phyloP scores from a whole-genome alignment of 805 yeast species.

The Suhomyces pyralidae region DNA sequence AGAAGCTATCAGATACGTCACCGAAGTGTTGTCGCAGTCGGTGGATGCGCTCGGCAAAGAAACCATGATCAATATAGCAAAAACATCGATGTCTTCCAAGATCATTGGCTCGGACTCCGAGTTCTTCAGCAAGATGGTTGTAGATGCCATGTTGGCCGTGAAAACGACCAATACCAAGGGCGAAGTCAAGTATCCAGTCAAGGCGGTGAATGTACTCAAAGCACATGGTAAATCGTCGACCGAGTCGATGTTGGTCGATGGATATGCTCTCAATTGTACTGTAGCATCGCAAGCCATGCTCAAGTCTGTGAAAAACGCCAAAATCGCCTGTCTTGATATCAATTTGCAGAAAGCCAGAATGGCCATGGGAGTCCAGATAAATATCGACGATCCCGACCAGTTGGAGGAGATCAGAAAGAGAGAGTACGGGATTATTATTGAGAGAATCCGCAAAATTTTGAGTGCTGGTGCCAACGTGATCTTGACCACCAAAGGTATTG shows the following conservation, averaged over 20 bases:
- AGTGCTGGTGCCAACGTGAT: slow-evolving; percentile 91
- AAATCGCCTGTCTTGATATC: slow-evolving; percentile 85
- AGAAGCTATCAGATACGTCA: slow-evolving; percentile 85
- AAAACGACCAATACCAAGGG: slow-evolving; percentile 87
- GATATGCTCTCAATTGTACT: slow-evolving; percentile 95
- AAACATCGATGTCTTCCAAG: slow-evolving; percentile 95
- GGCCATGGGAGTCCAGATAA: slow-evolving; percentile 98
- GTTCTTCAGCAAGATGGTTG: slow-evolving; percentile 86
- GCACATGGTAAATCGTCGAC: slow-evolving; percentile 93
- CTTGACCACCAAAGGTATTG: slow-evolving; percentile 91
- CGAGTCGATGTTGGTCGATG: slow-evolving; percentile 84
- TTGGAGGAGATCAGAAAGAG: slow-evolving; percentile 88
- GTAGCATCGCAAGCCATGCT: slow-evolving; percentile 97
- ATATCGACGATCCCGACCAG: slow-evolving; percentile 96
- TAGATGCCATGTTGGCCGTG: slow-evolving; percentile 93
- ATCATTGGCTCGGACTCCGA: slow-evolving; percentile 93
- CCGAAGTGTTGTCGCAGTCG: slow-evolving; percentile 76
- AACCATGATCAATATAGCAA: slow-evolving; percentile 85
- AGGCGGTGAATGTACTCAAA: slow-evolving; percentile 92
- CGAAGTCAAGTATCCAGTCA: slow-evolving; percentile 89
- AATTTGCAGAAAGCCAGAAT: slow-evolving; percentile 93
- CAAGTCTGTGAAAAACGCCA: slow-evolving; percentile 64
- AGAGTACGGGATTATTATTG: slow-evolving; percentile 81
- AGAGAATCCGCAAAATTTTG: slow-evolving; percentile 76
- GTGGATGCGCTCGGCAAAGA: slow-evolving; percentile 81